Percentiles rank a stretch among this genome's conserved stretches.
Conservation (phyloP, 306 rosid species). For the Citrullus colocynthis region DNA sequence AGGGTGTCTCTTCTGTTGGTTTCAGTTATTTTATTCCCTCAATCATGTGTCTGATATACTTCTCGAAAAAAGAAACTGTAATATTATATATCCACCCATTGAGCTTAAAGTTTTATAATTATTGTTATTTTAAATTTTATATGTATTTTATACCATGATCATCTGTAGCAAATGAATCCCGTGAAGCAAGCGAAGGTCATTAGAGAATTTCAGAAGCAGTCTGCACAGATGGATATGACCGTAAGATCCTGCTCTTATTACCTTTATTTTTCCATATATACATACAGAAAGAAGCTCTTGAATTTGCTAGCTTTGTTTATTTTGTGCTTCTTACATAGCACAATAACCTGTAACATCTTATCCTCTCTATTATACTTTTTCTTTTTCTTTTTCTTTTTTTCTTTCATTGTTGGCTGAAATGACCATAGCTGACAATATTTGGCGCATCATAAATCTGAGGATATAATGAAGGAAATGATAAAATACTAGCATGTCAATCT, state of each 20-base stretch:
- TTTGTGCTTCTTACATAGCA: not conserved
- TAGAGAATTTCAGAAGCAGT: constrained; percentile 82
- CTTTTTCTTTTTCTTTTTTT: not conserved
- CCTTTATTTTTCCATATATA: not conserved
- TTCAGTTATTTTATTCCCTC: not conserved
- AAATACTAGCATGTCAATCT: not conserved
- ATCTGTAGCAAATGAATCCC: constrained; percentile 87
- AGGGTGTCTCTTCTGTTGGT: not conserved
- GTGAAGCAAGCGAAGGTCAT: constrained; percentile 72
- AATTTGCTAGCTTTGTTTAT: not conserved
- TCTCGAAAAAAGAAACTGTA: no score
- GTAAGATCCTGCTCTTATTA: constrained; percentile 37
- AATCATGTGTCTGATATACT: not conserved
- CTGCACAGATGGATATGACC: constrained; percentile 99
- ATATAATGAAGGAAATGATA: not conserved
- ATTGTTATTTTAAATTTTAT: not conserved
- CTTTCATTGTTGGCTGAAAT: not conserved
- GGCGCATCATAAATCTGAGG: not conserved
- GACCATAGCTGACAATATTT: not conserved
- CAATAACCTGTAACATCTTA: not conserved
- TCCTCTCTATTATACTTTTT: not conserved
- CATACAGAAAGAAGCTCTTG: not conserved
- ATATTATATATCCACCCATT: not conserved
- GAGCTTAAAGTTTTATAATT: not conserved
- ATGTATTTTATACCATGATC: constrained; percentile 7